Percentiles rank a stretch among this genome's conserved stretches.
Evolutionary conservation across 1,284 basidiomycete genomes (phyloP).

Genomic region (Phellinidium pouzarii): DNA sequence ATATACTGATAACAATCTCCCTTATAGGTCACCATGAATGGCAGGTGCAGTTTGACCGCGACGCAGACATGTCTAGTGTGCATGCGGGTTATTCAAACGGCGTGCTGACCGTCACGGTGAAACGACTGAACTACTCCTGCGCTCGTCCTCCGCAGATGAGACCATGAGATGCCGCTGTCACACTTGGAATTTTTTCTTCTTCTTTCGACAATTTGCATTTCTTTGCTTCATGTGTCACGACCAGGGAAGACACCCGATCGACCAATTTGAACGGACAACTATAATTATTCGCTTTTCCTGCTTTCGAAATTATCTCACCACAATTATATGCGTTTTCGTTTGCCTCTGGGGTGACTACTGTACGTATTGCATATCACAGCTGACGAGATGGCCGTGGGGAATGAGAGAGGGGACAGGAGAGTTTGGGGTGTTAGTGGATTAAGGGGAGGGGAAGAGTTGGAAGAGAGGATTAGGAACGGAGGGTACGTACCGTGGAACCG

Average conservation of each 20-base stretch:
- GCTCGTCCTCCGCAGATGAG: slow-evolving; percentile 16
- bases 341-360: background rate
- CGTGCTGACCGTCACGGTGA: slow-evolving; percentile 24
- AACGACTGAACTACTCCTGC: slow-evolving; percentile 18
- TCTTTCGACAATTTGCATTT: background rate
- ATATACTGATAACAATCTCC: background rate
- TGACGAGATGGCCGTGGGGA: background rate
- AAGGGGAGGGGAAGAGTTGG: background rate
- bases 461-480: slow-evolving; percentile 1
- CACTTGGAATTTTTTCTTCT: background rate
- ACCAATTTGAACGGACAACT: slow-evolving; percentile 2
- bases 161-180: slow-evolving; percentile 1
- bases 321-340: slow-evolving; percentile 2
- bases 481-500: background rate
- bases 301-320: slow-evolving; percentile 1
- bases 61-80: slow-evolving; percentile 25
- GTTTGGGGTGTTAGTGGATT: background rate
- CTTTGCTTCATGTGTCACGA: slow-evolving; percentile 1
- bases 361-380: slow-evolving; percentile 2
- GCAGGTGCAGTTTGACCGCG: slow-evolving; percentile 26
- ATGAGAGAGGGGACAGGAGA: background rate
- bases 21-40: slow-evolving; percentile 26
- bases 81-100: slow-evolving; percentile 24
- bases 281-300: slow-evolving; percentile 10
- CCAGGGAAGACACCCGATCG: slow-evolving; percentile 3